Percentiles rank a stretch among this genome's conserved stretches.
These are phyloP conservation scores for Sporothrix brunneoviolacea DNA, from an alignment of 2,329 filamentous ascomycete genomes.

Conservation along the genomic window DNA sequence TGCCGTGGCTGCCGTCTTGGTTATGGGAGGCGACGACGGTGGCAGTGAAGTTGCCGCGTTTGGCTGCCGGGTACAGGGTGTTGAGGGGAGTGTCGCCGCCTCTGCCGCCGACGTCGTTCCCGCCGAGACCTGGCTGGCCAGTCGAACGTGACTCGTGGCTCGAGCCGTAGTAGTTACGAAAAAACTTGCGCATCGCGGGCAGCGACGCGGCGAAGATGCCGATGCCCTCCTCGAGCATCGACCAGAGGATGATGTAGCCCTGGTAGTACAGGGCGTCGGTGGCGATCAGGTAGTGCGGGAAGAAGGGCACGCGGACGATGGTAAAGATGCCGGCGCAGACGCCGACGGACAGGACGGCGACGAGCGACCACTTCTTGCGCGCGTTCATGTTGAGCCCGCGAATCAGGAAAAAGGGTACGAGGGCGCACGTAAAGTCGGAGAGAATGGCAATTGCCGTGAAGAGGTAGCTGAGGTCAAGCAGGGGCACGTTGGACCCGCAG, in stretches of 20 bases:
- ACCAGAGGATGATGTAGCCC: conserved; percentile 14
- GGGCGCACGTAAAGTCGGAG: conserved; percentile 16
- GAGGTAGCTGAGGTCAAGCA: conserved; percentile 14
- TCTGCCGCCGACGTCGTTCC: conserved; percentile 1
- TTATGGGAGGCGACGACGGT: not conserved
- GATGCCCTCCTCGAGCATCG: conserved; percentile 14
- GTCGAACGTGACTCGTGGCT: not conserved
- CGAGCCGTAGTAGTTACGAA: conserved; percentile 10
- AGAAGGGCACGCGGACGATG: conserved; percentile 26
- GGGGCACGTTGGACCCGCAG: conserved; percentile 15
- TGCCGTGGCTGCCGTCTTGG: not conserved
- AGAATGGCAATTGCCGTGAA: conserved; percentile 12
- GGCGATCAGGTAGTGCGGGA: conserved; percentile 11
- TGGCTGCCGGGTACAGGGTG: not conserved
- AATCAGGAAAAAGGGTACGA: conserved; percentile 16
- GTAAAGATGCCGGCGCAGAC: conserved; percentile 32
- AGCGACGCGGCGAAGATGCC: conserved; percentile 13
- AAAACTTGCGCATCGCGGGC: conserved; percentile 13
- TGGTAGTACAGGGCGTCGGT: conserved; percentile 10
- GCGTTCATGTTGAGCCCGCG: conserved; percentile 15
- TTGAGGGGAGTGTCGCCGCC: not conserved
- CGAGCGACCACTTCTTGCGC: conserved; percentile 13
- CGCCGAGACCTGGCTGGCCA: no score
- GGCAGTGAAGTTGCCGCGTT: not conserved
- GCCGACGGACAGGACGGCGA: conserved; percentile 15